Conservation (phyloP, 176 grass and related monocot species). For the Bonia amplexicaulis region DNA sequence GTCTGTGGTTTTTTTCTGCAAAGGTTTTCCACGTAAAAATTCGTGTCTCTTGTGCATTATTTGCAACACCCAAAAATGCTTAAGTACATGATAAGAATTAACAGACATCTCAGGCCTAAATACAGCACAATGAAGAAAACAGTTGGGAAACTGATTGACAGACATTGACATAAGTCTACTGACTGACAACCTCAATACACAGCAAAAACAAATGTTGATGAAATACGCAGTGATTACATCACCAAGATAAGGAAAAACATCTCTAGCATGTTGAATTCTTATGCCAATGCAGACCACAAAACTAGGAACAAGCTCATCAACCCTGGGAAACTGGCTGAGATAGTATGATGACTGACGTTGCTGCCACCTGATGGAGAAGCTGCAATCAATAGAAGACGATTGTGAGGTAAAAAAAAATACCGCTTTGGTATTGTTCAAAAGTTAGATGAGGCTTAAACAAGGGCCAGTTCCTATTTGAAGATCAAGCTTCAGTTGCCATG, state of each 20-base stretch:
- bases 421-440: neutral
- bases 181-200: conserved; percentile 5
- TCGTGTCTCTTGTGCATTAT: no score
- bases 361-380: conserved; percentile 23
- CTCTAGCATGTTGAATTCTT: neutral
- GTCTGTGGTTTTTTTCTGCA: no score
- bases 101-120: neutral
- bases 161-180: neutral
- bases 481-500: neutral
- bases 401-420: neutral
- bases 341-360: neutral
- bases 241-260: neutral
- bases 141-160: neutral
- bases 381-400: neutral
- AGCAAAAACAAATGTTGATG: conserved; percentile 39
- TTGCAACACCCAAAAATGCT: neutral
- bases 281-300: conserved; percentile 39
- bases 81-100: neutral
- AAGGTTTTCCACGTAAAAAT: no score
- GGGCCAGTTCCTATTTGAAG: neutral
- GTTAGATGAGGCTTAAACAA: neutral
- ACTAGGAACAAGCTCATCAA: conserved; percentile 28
- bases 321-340: conserved; percentile 1
- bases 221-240: neutral
- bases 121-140: conserved; percentile 4